phyloP scores from a whole-genome alignment of 2,329 filamentous ascomycete species.

The Coniochaeta sp. region DNA sequence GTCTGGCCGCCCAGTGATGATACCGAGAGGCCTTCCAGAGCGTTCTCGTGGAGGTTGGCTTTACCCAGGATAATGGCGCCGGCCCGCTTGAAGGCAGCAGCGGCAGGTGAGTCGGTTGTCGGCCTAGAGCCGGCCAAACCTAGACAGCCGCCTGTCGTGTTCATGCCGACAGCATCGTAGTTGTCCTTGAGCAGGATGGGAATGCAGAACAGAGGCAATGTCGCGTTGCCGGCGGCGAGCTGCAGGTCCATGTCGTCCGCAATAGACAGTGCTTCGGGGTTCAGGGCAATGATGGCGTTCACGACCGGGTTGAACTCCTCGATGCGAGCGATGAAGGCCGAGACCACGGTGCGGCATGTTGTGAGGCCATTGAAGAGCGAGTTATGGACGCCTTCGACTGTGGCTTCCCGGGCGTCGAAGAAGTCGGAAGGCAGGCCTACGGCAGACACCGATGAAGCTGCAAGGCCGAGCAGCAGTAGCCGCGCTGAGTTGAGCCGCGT shows the following conservation, averaged over 20 bases:
- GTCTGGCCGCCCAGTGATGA: slow-evolving; percentile 59
- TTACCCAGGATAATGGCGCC: slow-evolving; percentile 54
- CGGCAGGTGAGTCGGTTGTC: slow-evolving; percentile 38
- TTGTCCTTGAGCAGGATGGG: slow-evolving; percentile 60
- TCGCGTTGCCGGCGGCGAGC: slow-evolving; percentile 38
- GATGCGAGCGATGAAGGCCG: slow-evolving; percentile 49
- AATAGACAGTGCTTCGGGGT: slow-evolving; percentile 29
- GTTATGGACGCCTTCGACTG: slow-evolving; percentile 48
- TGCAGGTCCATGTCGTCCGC: slow-evolving; percentile 42
- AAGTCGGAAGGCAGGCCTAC: slow-evolving; percentile 3
- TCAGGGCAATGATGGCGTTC: slow-evolving; percentile 50
- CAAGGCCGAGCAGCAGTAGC: background rate
- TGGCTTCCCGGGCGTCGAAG: slow-evolving; percentile 51
- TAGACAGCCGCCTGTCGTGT: slow-evolving; percentile 48
- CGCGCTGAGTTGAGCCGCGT: background rate
- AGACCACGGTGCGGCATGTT: slow-evolving; percentile 47
- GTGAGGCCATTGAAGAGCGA: slow-evolving; percentile 43
- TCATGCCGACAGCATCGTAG: slow-evolving; percentile 46
- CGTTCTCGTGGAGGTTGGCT: slow-evolving; percentile 55
- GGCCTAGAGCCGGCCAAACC: slow-evolving; percentile 40
- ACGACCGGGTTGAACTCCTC: slow-evolving; percentile 46
- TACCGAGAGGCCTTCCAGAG: slow-evolving; percentile 55
- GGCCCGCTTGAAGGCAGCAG: slow-evolving; percentile 38
- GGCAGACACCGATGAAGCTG: background rate
- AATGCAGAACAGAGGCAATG: slow-evolving; percentile 50